A percentile compares a stretch with the other conserved stretches of the same genome.
Evolutionary conservation across 441 rosid genomes (phyloP).

Genomic region (Hypseocharis bilobata): DNA sequence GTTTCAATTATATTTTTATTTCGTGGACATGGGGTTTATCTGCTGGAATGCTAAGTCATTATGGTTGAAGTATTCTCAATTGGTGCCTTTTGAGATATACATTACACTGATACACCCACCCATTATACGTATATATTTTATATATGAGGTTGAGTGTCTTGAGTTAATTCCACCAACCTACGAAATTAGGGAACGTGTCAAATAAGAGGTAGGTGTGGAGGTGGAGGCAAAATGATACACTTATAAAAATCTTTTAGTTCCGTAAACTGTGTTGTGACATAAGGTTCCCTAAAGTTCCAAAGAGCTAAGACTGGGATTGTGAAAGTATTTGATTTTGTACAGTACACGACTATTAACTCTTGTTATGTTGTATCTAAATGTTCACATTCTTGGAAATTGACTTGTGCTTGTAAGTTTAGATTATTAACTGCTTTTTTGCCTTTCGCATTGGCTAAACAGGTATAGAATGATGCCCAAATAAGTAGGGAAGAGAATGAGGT

Average conservation of each 20-base stretch:
- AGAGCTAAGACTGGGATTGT: background rate
- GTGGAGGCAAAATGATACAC: too few species aligned
- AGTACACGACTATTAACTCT: background rate
- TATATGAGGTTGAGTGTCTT: too few species aligned
- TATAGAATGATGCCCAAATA: constrained; percentile 54
- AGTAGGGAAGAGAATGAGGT: constrained; percentile 62
- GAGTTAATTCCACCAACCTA: background rate
- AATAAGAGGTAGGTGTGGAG: background rate
- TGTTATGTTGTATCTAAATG: background rate
- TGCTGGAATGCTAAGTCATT: background rate
- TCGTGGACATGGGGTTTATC: background rate
- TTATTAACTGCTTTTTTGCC: constrained; percentile 1
- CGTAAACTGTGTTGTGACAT: too few species aligned
- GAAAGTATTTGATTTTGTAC: background rate
- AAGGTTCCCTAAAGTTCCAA: too few species aligned
- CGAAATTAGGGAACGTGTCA: background rate
- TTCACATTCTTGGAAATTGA: background rate
- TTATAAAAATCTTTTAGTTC: too few species aligned
- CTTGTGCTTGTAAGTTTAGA: too few species aligned
- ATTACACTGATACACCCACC: background rate
- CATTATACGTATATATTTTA: too few species aligned
- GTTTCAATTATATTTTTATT: background rate
- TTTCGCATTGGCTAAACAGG: constrained; percentile 34
- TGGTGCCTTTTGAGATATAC: background rate
- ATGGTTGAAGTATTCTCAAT: background rate